phyloP scores from a whole-genome alignment of 2,329 filamentous ascomycete genomes.

The Hymenoscyphus fructigenus region DNA sequence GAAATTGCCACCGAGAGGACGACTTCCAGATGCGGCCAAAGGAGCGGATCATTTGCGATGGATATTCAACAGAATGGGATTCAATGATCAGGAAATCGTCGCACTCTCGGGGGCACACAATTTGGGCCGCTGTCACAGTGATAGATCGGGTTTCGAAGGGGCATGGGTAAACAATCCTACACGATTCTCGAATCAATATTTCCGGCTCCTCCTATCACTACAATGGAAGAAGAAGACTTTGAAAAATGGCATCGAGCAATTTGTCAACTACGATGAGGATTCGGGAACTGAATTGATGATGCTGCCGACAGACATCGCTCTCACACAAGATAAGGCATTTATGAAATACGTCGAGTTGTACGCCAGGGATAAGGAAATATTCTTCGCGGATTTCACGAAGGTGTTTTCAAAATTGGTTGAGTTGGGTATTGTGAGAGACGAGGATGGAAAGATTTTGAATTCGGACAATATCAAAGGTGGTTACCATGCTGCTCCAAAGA shows the following conservation, averaged over 20 bases:
- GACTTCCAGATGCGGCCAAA: slow-evolving; percentile 54
- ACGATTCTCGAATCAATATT: slow-evolving; percentile 58
- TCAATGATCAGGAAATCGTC: slow-evolving; percentile 60
- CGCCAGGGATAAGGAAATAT: slow-evolving; percentile 59
- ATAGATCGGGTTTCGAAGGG: slow-evolving; percentile 56
- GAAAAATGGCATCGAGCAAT: slow-evolving; percentile 54
- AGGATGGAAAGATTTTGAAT: slow-evolving; percentile 51
- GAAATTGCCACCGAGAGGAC: slow-evolving; percentile 57
- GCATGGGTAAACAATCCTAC: slow-evolving; percentile 62
- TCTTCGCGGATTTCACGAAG: slow-evolving; percentile 59
- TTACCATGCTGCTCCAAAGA: slow-evolving; percentile 57
- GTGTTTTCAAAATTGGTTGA: slow-evolving; percentile 62
- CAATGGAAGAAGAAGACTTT: slow-evolving; percentile 56
- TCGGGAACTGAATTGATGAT: slow-evolving; percentile 59
- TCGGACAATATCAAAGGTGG: slow-evolving; percentile 57
- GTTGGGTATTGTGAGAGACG: slow-evolving; percentile 57
- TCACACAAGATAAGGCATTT: slow-evolving; percentile 54
- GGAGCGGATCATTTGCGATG: slow-evolving; percentile 54
- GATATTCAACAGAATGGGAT: slow-evolving; percentile 61
- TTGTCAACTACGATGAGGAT: slow-evolving; percentile 59
- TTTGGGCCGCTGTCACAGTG: slow-evolving; percentile 53
- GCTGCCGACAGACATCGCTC: slow-evolving; percentile 62
- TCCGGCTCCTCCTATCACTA: slow-evolving; percentile 49
- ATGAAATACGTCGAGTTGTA: slow-evolving; percentile 57
- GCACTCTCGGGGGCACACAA: slow-evolving; percentile 56